Evolutionary conservation across 2,329 filamentous ascomycete genomes (phyloP), one percentile per base, ranked within the genome.

Genomic region (Aspergillus melleus): DNA sequence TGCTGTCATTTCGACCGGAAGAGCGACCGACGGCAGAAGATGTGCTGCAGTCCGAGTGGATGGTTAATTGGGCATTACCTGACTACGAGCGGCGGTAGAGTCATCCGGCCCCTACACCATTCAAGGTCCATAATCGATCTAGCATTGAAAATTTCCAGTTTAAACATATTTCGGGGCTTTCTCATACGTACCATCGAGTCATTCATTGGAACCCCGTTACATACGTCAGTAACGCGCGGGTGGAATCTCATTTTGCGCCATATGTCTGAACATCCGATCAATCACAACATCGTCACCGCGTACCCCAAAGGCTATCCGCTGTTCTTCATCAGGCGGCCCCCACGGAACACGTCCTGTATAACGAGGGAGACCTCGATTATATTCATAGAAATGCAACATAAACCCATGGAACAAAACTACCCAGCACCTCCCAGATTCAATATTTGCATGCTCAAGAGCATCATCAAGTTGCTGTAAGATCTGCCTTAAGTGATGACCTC

Each of bases 11-110:
- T 24, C 59, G 61, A 12, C 70, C 70, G 0, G 67, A 71, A 55
- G 65, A 72, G 9, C 64, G 74, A 54, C 63, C 64, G 20, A 70
- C 70, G 19, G 67, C 64, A 19, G 61, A 72, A 11, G 64, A 72
- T 47, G 68, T 77, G 2, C 57, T 76, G 12, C 53, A 54, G 55
- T 76, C 71, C 0, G 68, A 74, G 29, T 76, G 73, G 73, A 74
- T 76, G 67, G 61, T 66, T 0, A 74, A 71, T 42, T 76, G 72
- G 73, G 70, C 51, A n/a, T 59, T 70, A 39, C 68, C 68, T 50
- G 62, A 68, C 49, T 62, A 36, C 24, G 22, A 57, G 9, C 19
- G 49, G 32, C 11, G 32, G 11, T 36, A 36, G 32, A 36, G 11
- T 29, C 4, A 32, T 32, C 12, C 9, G 30, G 30, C 12, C 3